Conservation (phyloP, 2,329 filamentous ascomycete genomes). For the Fusarium austroafricanum region DNA sequence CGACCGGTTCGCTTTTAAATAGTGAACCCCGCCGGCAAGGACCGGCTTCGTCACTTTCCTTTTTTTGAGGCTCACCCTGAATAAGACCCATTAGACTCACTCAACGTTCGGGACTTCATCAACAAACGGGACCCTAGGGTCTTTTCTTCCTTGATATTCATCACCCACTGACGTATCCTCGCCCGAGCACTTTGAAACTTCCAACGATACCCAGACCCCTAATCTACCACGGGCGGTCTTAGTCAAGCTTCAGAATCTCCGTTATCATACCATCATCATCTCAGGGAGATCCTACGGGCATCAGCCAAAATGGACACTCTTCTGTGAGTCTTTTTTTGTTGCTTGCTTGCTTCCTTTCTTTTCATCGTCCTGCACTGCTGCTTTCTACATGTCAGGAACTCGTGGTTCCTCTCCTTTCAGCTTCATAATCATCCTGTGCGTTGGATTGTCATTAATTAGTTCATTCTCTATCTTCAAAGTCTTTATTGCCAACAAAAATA, state of each 20-base stretch:
- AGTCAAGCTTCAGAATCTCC: slow-evolving; percentile 1
- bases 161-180: neutral
- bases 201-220: neutral
- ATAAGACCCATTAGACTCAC: slow-evolving; percentile 16
- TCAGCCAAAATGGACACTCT: slow-evolving; percentile 67
- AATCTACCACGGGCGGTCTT: neutral
- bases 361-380: neutral
- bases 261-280: neutral
- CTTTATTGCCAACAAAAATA: neutral
- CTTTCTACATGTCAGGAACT: neutral
- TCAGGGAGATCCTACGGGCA: slow-evolving; percentile 21
- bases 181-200: neutral
- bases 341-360: neutral
- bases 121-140: neutral
- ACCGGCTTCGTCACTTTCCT: slow-evolving; percentile 23
- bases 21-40: slow-evolving; percentile 27
- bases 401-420: neutral
- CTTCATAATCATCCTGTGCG: neutral
- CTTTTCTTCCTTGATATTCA: neutral
- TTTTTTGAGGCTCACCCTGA: slow-evolving; percentile 1
- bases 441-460: neutral
- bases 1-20: slow-evolving; percentile 1
- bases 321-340: slow-evolving; percentile 61
- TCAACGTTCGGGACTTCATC: neutral
- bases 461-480: neutral